Evolutionary conservation across 2,329 filamentous ascomycete species (phyloP), one percentile per base, ranked within the genome.

Genomic region (Penicillium psychrosexuale): DNA sequence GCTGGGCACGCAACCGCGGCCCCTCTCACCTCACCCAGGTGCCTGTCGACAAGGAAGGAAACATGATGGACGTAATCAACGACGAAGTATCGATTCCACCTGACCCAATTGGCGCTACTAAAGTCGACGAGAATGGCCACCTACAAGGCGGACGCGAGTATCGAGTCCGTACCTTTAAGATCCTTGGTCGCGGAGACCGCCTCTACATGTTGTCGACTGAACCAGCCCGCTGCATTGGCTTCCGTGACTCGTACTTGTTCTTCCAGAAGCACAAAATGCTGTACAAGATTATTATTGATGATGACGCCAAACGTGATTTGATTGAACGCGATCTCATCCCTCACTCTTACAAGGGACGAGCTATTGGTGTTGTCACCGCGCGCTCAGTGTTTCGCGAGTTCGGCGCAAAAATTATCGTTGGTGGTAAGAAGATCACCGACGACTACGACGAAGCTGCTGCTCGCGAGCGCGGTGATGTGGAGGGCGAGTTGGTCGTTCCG

Each of bases 131-230:
- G 77, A 75, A 88, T 65, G 94, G 94, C 30, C 85, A 90, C 66
- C 82, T 99, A 3, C 81, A 86, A 59, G 94, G 85, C 28, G 92
- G 88, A 5, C 85, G 94, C 64, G 91, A 97, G 68, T 99, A 99
- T 73, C 87, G 94, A 28, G 96, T 96, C 69, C 89, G 94, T 57
- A 96, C 93, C 1, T 99, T 99, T 73, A 96, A 89, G 8, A 89
- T 99, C 61, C 82, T 85, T 17, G 91, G 90, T 51, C 85, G 92
- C 61, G 91, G 89, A 36, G 84, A 93, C 47, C 81, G 92, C 53
- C 84, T 96, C 11, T 99, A 99, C 83, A 99, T 99, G 94, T 78
- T 99, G 75, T 97, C 94, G 3, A 99, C 94, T 5, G 94, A 99
- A 70, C 95, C 94, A 5, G 94, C 94, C 24, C 89, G 94, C 61